Conservation (phyloP, 768 basidiomycete genomes). For the Boletus sp. region DNA sequence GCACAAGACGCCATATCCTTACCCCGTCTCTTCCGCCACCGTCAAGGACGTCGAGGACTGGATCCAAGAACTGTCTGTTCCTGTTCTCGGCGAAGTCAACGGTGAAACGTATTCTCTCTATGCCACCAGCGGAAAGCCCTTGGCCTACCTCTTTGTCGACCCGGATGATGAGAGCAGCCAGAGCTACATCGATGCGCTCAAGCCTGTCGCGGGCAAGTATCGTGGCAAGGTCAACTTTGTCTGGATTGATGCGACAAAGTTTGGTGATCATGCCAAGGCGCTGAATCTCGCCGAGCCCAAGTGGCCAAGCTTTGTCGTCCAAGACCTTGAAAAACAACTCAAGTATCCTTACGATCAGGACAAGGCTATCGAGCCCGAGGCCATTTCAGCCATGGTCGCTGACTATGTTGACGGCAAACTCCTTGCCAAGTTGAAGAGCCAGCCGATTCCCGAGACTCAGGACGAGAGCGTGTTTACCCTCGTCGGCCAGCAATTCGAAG, state of each 20-base stretch:
- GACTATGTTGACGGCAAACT: slow-evolving; percentile 72
- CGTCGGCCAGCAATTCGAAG: slow-evolving; percentile 88
- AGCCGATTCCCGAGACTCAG: slow-evolving; percentile 81
- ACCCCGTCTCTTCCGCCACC: slow-evolving; percentile 53
- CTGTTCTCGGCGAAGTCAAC: slow-evolving; percentile 87
- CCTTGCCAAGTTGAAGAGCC: slow-evolving; percentile 83
- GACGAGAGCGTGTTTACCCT: slow-evolving; percentile 79
- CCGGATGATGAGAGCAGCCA: slow-evolving; percentile 66
- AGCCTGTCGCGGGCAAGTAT: slow-evolving; percentile 75
- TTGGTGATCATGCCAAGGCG: slow-evolving; percentile 92
- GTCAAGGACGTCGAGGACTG: slow-evolving; percentile 68
- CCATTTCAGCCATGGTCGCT: slow-evolving; percentile 57
- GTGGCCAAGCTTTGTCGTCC: slow-evolving; percentile 95
- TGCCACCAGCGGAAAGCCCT: slow-evolving; percentile 76
- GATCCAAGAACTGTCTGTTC: slow-evolving; percentile 81
- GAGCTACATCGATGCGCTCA: slow-evolving; percentile 62
- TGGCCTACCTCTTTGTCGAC: slow-evolving; percentile 95
- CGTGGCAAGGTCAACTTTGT: slow-evolving; percentile 95
- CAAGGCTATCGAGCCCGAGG: slow-evolving; percentile 56
- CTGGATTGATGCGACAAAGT: slow-evolving; percentile 95
- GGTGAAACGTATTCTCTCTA: slow-evolving; percentile 92
- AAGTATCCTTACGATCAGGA: slow-evolving; percentile 86
- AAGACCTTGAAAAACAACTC: slow-evolving; percentile 77
- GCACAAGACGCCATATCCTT: slow-evolving; percentile 65
- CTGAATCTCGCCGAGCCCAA: slow-evolving; percentile 82